Percentiles rank a stretch among this genome's conserved stretches.
Conservation (phyloP, 1,284 basidiomycete species). For the Cerioporus squamosus region DNA sequence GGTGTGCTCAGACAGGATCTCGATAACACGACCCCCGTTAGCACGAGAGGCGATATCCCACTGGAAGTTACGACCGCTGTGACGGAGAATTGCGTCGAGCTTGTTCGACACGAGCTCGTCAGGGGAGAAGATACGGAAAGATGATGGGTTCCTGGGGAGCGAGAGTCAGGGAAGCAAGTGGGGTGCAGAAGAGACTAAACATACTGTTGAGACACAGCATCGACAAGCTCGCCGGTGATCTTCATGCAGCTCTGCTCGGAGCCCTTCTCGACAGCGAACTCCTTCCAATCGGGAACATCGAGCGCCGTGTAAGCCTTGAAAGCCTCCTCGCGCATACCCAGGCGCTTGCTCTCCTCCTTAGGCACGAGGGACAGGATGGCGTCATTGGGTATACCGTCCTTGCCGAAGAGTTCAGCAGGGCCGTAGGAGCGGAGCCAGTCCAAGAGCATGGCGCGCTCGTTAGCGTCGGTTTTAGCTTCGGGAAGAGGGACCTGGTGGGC, state of each 20-base stretch:
- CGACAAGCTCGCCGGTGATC: slow-evolving; percentile 63
- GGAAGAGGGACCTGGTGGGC: slow-evolving; percentile 86
- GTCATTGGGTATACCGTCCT: slow-evolving; percentile 51
- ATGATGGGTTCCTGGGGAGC: slow-evolving; percentile 61
- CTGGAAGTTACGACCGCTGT: slow-evolving; percentile 77
- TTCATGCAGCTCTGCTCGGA: slow-evolving; percentile 80
- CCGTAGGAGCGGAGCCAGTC: slow-evolving; percentile 74
- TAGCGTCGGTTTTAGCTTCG: slow-evolving; percentile 61
- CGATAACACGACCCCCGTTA: slow-evolving; percentile 79
- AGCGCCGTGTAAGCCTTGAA: slow-evolving; percentile 69
- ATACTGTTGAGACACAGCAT: slow-evolving; percentile 60
- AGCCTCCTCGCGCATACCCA: slow-evolving; percentile 70
- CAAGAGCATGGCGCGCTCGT: slow-evolving; percentile 67
- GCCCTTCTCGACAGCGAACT: slow-evolving; percentile 56
- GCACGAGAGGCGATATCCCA: slow-evolving; percentile 72
- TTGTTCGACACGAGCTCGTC: slow-evolving; percentile 92
- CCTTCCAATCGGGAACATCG: slow-evolving; percentile 68
- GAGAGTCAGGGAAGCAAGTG: background rate
- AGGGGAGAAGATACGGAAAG: slow-evolving; percentile 90
- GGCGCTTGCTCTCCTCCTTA: slow-evolving; percentile 51
- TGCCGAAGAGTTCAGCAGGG: slow-evolving; percentile 64
- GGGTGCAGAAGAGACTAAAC: slow-evolving; percentile 23
- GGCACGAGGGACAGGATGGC: slow-evolving; percentile 66
- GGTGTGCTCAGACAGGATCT: slow-evolving; percentile 89
- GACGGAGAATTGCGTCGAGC: slow-evolving; percentile 76